Base-by-base conservation (phyloP, 192 early-diverging fungal genomes). In the Thoreauomyces humboldtii region DNA sequence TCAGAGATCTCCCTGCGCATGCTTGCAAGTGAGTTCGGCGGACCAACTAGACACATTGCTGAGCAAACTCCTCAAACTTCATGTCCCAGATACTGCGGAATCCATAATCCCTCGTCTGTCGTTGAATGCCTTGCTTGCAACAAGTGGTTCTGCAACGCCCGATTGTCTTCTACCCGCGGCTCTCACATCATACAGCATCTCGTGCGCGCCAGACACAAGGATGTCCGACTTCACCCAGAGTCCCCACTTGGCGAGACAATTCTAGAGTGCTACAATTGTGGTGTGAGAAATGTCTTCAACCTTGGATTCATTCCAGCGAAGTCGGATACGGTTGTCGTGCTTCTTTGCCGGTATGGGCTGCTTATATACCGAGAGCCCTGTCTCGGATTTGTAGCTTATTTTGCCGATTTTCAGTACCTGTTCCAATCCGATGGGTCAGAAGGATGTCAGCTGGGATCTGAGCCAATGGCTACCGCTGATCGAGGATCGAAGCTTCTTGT, bases 251-350 rank as follows among this genome's bases (percentile, higher is more conserved):
- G 95, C 22, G 96, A 98, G 45, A 93, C 92, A 1, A 83, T 88
- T 1, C 81, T 99, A 35, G 96, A 99, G 73, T 99, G 96, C 71
- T 99, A 98, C 80, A 92, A 95, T 74, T 99, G 96, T 75, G 92
- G 95, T 14, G 89, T 84, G 35, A 82, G 89, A 51, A 99, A 99
- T 66, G 88, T 95, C 32, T 99, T 99, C 73, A 81, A 94, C 45
- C 85, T 99, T 31, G 97, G 97, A 1, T 99, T 98, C 65, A 98
- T 98, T 64, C 97, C 97, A 5, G 97, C 97, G 24, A 99, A 99
- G 77, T 88, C 89, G 28, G 94, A 98, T 68, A 94, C 95, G 2
- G 95, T 99, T 7, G 94, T 99, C 7, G 95, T 99, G 15, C 77
- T 99, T 28, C 84, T 99, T 36, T 99, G 97, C 78, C 82, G 91